A percentile compares a stretch with the other conserved stretches of the same genome.
Conservation (phyloP, 306 rosid genomes). For the Inga laurina region DNA sequence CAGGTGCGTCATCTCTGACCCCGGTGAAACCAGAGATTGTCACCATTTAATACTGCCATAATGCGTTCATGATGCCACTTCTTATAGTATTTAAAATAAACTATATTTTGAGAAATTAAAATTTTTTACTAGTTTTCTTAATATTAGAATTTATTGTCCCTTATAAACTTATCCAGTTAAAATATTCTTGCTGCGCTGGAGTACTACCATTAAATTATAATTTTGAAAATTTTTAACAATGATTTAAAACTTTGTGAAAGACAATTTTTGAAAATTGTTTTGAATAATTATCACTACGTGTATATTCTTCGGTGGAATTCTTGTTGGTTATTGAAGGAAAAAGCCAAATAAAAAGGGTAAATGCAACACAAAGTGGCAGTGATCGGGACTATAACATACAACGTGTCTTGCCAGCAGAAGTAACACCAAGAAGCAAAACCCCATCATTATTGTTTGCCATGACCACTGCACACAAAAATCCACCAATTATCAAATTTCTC, state of each 20-base stretch:
- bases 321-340: background rate
- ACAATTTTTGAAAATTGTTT: background rate
- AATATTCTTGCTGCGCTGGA: background rate
- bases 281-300: background rate
- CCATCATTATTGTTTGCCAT: slow-evolving; percentile 94
- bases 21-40: background rate
- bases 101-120: too few relatives aligned
- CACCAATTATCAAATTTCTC: background rate
- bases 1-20: background rate
- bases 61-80: too few relatives aligned
- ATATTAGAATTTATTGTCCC: too few relatives aligned
- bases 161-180: background rate
- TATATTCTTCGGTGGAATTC: background rate
- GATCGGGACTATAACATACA: slow-evolving; percentile 47
- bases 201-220: too few relatives aligned
- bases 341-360: background rate
- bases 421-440: slow-evolving; percentile 75
- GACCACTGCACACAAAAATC: slow-evolving; percentile 80
- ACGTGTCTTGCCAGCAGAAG: slow-evolving; percentile 78
- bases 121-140: background rate
- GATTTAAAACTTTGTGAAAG: background rate
- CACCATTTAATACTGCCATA: background rate
- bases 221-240: too few relatives aligned
- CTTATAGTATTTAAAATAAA: too few relatives aligned
- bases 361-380: background rate